A percentile compares a stretch with the other conserved stretches of the same genome.
Conservation (phyloP, 2,329 filamentous ascomycete species). For the Aspergillus aculeatinus region DNA sequence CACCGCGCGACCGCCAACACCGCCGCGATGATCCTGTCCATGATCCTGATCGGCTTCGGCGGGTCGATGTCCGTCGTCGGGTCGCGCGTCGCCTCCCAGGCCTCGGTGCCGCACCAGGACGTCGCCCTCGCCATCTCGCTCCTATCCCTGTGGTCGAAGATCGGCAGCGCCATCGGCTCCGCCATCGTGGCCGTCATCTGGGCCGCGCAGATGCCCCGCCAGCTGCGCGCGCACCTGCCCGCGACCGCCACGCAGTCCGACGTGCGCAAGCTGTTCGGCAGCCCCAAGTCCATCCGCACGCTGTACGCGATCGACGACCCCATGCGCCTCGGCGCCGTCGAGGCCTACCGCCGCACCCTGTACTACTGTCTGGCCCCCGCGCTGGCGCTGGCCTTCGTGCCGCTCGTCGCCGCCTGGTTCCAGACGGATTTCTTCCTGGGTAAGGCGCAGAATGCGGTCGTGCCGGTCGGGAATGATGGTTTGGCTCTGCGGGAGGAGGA, state of each 20-base stretch:
- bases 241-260: neutral
- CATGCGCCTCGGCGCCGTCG: too few species aligned
- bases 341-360: too few species aligned
- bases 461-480: neutral
- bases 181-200: conserved; percentile 42
- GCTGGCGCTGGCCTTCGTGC: neutral
- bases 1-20: conserved; percentile 33
- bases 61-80: conserved; percentile 44
- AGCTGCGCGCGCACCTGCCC: neutral
- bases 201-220: conserved; percentile 20
- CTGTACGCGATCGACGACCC: too few species aligned
- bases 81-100: conserved; percentile 42
- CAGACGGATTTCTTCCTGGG: neutral
- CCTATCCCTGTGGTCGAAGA: conserved; percentile 42
- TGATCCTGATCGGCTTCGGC: conserved; percentile 39
- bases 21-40: conserved; percentile 34
- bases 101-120: conserved; percentile 47
- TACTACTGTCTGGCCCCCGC: too few species aligned
- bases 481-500: neutral
- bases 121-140: conserved; percentile 40
- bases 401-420: neutral
- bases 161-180: conserved; percentile 42
- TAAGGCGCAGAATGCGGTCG: neutral
- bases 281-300: too few species aligned
- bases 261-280: neutral